These are phyloP conservation scores for Clavariopsis aquatica DNA, from an alignment of 495 filamentous ascomycete genomes.

Conservation along the genomic window DNA sequence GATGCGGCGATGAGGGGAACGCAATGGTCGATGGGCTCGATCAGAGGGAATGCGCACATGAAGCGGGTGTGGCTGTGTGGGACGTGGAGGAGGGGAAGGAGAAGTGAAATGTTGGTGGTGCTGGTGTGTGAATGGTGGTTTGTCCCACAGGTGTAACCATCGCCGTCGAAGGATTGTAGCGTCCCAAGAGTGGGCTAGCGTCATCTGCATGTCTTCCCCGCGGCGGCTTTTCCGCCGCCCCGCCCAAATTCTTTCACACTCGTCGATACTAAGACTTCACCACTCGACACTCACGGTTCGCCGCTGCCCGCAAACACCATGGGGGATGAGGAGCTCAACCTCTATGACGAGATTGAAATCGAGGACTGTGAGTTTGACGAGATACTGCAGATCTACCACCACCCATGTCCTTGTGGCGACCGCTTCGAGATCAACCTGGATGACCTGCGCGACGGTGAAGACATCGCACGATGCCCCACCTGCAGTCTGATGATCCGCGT, in stretches of 20 bases:
- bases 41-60: neutral
- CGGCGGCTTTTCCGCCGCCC: neutral
- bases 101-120: neutral
- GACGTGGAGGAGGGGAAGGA: neutral
- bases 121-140: neutral
- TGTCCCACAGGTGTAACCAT: neutral
- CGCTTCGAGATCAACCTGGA: constrained; percentile 88
- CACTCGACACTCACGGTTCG: neutral
- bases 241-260: neutral
- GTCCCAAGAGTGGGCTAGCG: neutral
- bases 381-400: constrained; percentile 82
- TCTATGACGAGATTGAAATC: constrained; percentile 99
- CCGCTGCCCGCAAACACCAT: constrained; percentile 1
- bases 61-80: neutral
- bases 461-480: constrained; percentile 92
- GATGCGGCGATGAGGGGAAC: constrained; percentile 11
- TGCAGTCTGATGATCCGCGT: constrained; percentile 96
- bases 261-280: neutral
- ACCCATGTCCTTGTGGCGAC: constrained; percentile 96
- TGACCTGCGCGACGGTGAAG: constrained; percentile 83
- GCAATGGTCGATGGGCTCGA: neutral
- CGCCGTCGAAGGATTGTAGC: neutral
- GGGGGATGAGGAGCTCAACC: constrained; percentile 20
- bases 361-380: constrained; percentile 97
- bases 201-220: neutral